A percentile compares a stretch with the other conserved stretches of the same genome.
Conservation (phyloP, 2,329 filamentous ascomycete species). For the Colletotrichum endophyticum region DNA sequence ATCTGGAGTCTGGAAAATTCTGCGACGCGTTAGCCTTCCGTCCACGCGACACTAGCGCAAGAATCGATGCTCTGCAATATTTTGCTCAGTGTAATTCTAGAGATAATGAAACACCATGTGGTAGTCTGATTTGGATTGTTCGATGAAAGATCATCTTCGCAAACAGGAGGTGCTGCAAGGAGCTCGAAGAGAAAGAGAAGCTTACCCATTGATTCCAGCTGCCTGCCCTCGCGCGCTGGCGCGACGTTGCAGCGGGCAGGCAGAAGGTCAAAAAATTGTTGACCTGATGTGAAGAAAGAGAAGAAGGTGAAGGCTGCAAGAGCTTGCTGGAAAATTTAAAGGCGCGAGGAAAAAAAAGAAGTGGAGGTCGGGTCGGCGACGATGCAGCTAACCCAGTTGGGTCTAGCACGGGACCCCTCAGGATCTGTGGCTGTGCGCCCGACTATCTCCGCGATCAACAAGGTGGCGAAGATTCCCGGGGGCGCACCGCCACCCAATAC, state of each 20-base stretch:
- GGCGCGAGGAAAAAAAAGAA: conserved; percentile 12
- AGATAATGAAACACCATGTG: conserved; percentile 59
- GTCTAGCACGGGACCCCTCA: conserved; percentile 23
- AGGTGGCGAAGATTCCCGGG: conserved; percentile 29
- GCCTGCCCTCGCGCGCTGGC: not conserved
- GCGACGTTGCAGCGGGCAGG: not conserved
- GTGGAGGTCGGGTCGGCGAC: not conserved
- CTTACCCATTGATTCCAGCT: conserved; percentile 11
- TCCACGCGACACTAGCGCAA: not conserved
- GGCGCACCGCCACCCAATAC: conserved; percentile 4
- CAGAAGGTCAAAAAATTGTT: not conserved
- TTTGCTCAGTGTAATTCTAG: conserved; percentile 64
- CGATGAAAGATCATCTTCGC: conserved; percentile 48
- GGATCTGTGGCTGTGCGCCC: conserved; percentile 39
- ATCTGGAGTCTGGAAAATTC: not conserved
- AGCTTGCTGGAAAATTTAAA: conserved; percentile 28
- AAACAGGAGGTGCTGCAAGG: not conserved
- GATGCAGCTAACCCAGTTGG: conserved; percentile 26
- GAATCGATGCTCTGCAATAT: conserved; percentile 21
- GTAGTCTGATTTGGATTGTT: conserved; percentile 69
- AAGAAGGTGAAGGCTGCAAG: conserved; percentile 18
- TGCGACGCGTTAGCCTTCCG: conserved; percentile 6
- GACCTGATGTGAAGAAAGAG: conserved; percentile 26
- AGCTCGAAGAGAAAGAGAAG: not conserved
- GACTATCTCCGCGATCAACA: conserved; percentile 9